These are phyloP conservation scores for Sugiyamaella novakii DNA, from an alignment of 1,139 yeast genomes.

Conservation along the genomic window DNA sequence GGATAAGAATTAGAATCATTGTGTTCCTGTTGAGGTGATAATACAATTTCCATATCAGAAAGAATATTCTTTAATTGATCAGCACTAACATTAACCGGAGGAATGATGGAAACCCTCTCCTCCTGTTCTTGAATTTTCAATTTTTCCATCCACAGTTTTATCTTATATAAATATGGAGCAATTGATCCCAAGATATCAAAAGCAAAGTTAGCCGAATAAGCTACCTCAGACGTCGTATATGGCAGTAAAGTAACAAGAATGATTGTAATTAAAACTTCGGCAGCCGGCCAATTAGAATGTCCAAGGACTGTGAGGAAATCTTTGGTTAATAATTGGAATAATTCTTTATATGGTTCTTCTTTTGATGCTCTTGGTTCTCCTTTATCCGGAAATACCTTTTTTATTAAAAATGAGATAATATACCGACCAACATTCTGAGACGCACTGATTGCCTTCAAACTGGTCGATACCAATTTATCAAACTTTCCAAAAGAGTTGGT, in stretches of 20 bases:
- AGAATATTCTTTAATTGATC: slow-evolving; percentile 2
- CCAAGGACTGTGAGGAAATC: slow-evolving; percentile 56
- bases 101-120: slow-evolving; percentile 3
- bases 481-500: not conserved
- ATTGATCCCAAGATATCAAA: slow-evolving; percentile 60
- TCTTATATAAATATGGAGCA: slow-evolving; percentile 49
- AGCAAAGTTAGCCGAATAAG: slow-evolving; percentile 33
- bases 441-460: not conserved
- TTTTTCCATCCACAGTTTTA: slow-evolving; percentile 20
- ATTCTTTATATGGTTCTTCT: slow-evolving; percentile 33
- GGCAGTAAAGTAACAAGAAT: slow-evolving; percentile 47
- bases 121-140: slow-evolving; percentile 10
- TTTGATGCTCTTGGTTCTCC: slow-evolving; percentile 24
- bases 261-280: slow-evolving; percentile 52
- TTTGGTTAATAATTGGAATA: slow-evolving; percentile 55
- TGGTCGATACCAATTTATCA: not conserved
- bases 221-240: slow-evolving; percentile 26
- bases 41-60: slow-evolving; percentile 9
- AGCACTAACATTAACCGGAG: slow-evolving; percentile 1
- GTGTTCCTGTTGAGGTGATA: not conserved
- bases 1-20: slow-evolving; percentile 6
- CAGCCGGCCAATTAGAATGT: slow-evolving; percentile 63
- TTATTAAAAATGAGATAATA: slow-evolving; percentile 8
- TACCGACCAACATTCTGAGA: slow-evolving; percentile 6
- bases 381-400: slow-evolving; percentile 14